These are phyloP conservation scores for Dactylorhiza incarnata DNA, from an alignment of 106 monocot genomes.

Conservation along the genomic window DNA sequence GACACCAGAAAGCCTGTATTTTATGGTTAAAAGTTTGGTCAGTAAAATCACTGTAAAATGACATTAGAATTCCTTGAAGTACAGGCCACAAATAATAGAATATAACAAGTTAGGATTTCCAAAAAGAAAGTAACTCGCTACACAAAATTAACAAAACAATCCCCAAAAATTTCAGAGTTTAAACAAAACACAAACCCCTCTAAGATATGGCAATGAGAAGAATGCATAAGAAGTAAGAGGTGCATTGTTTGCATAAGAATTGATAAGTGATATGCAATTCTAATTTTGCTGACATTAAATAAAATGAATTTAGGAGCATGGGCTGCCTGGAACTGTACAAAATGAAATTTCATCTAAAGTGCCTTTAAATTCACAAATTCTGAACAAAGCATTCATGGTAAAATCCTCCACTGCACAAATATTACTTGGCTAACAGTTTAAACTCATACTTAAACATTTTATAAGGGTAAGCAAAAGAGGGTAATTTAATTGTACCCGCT, in stretches of 20 bases:
- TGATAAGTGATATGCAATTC: background rate
- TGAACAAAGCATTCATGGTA: background rate
- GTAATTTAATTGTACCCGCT: background rate
- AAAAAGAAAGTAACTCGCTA: background rate
- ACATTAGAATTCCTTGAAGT: background rate
- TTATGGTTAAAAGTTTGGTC: background rate
- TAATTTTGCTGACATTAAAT: background rate
- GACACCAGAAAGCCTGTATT: constrained; percentile 88
- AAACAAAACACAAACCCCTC: background rate
- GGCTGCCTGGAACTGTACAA: background rate
- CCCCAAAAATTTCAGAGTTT: background rate
- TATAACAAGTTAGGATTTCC: background rate
- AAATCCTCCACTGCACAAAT: background rate
- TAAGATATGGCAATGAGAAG: background rate
- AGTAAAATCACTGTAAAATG: constrained; percentile 11
- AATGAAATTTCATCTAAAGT: background rate
- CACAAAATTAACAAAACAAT: background rate
- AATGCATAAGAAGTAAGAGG: background rate
- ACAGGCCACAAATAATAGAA: background rate
- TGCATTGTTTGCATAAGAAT: background rate
- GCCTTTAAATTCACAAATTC: background rate
- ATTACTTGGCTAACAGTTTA: background rate
- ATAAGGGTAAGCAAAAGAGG: too few species aligned
- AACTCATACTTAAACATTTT: too few species aligned
- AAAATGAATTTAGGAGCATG: background rate